Conservation (phyloP, 2,329 filamentous ascomycete genomes). For the Aspergillus sojae region DNA sequence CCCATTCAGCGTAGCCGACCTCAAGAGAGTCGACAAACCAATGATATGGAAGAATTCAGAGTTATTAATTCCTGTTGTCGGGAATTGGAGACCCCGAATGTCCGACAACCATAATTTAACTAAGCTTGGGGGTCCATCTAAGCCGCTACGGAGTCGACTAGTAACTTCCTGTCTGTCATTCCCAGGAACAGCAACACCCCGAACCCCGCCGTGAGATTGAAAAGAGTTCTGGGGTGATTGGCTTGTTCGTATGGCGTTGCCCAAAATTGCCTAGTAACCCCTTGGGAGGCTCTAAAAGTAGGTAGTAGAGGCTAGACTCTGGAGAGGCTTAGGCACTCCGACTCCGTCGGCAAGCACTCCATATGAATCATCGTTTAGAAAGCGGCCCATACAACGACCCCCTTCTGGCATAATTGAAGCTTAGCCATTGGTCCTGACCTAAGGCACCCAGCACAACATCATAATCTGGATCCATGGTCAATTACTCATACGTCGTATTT, state of each 20-base stretch:
- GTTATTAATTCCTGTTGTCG: neutral
- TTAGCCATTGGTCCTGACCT: neutral
- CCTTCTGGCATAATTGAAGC: neutral
- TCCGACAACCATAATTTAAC: neutral
- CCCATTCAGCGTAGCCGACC: neutral
- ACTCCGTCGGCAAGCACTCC: neutral
- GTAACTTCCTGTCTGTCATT: neutral
- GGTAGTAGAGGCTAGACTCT: no score
- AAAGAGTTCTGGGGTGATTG: neutral
- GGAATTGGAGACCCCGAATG: slow-evolving; percentile 1
- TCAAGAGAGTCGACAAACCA: neutral
- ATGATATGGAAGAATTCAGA: neutral
- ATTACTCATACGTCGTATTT: neutral
- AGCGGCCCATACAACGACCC: neutral
- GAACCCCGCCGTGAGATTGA: neutral
- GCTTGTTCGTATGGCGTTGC: neutral
- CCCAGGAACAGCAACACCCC: neutral
- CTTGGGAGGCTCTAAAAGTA: neutral
- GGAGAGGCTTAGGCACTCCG: neutral
- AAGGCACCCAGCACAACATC: neutral
- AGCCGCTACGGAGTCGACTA: neutral
- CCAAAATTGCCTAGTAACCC: neutral
- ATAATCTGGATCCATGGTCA: neutral
- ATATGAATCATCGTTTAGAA: neutral
- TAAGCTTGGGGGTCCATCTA: neutral